A percentile compares a stretch with the other conserved stretches of the same genome.
Conservation (phyloP, 495 filamentous ascomycete species). For the Hypoxylon fragiforme region DNA sequence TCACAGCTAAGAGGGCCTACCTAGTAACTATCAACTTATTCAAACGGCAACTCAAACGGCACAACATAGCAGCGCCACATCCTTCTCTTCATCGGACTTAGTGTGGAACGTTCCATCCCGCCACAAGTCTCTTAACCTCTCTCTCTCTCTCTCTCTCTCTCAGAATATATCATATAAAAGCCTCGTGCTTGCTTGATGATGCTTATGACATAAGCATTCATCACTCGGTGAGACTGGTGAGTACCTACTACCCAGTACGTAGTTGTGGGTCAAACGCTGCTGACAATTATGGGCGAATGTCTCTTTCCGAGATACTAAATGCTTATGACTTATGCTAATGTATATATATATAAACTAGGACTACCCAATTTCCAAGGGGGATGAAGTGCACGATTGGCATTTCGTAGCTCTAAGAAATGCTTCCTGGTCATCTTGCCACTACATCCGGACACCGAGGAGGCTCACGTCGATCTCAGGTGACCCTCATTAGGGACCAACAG, state of each 20-base stretch:
- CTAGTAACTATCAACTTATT: constrained; percentile 13
- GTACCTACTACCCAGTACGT: too few relatives aligned
- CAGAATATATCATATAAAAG: constrained; percentile 22
- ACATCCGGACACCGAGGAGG: constrained; percentile 35
- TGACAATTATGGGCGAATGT: constrained; percentile 17
- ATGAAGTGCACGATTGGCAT: constrained; percentile 27
- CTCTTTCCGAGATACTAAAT: neutral
- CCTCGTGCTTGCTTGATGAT: constrained; percentile 22
- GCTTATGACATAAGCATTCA: constrained; percentile 32
- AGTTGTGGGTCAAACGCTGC: constrained; percentile 22
- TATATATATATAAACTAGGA: constrained; percentile 26
- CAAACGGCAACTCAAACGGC: constrained; percentile 3
- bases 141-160: constrained; percentile 17
- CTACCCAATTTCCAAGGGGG: constrained; percentile 30
- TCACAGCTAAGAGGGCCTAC: constrained; percentile 17
- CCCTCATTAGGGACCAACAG: constrained; percentile 33
- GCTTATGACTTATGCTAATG: constrained; percentile 19
- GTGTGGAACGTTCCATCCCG: constrained; percentile 31
- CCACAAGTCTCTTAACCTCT: too few relatives aligned
- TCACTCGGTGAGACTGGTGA: constrained; percentile 29
- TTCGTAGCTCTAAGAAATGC: constrained; percentile 35
- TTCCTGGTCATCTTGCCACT: constrained; percentile 28
- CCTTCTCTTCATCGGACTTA: constrained; percentile 22
- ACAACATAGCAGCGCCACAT: constrained; percentile 30
- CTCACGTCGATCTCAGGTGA: constrained; percentile 36